phyloP scores from a whole-genome alignment of 768 basidiomycete species.

The Auriscalpium vulgare region DNA sequence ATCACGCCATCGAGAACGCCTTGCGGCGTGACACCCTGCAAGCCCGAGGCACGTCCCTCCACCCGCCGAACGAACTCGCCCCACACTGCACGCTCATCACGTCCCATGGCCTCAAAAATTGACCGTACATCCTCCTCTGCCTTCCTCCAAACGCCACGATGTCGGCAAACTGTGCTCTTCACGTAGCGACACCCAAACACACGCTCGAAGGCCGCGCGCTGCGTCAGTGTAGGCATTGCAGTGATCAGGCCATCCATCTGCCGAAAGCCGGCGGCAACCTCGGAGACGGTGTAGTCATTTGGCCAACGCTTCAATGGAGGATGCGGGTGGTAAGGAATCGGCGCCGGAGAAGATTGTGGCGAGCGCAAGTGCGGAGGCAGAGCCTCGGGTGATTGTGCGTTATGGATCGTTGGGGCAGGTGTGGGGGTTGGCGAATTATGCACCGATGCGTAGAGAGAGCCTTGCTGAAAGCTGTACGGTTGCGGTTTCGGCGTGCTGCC shows the following conservation, averaged over 20 bases:
- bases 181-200: conserved; percentile 67
- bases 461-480: background rate
- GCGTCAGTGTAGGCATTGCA: conserved; percentile 39
- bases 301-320: conserved; percentile 70
- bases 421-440: conserved; percentile 1
- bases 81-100: conserved; percentile 54
- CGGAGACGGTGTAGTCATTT: conserved; percentile 65
- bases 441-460: background rate
- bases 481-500: background rate
- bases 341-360: conserved; percentile 15
- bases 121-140: conserved; percentile 39
- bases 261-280: conserved; percentile 53
- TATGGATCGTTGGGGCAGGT: background rate
- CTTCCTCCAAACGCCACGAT: conserved; percentile 59
- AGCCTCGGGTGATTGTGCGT: conserved; percentile 10
- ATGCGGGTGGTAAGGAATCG: conserved; percentile 42
- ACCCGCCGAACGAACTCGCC: conserved; percentile 59
- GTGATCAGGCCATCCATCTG: conserved; percentile 34
- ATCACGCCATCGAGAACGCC: background rate
- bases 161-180: conserved; percentile 66
- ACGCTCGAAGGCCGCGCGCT: conserved; percentile 60
- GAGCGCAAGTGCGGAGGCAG: conserved; percentile 17
- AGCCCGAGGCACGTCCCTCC: conserved; percentile 35
- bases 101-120: conserved; percentile 48
- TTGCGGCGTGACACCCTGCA: conserved; percentile 1